Evolutionary conservation across 768 basidiomycete genomes (phyloP), one percentile per base, ranked within the genome.

Genomic region (Tulasnella sp.): DNA sequence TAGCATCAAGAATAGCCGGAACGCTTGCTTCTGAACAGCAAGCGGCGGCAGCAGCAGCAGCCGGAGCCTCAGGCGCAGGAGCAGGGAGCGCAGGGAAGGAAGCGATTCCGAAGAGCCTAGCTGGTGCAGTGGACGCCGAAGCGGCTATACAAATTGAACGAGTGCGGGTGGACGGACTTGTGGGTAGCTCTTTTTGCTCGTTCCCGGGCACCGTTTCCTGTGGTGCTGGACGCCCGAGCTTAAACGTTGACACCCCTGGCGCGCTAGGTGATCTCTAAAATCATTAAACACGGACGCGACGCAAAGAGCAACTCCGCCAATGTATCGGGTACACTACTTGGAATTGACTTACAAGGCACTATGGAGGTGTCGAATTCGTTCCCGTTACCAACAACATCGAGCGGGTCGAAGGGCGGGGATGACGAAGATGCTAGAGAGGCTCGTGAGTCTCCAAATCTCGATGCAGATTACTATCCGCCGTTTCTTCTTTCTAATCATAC

Each of bases 301-400:
- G 84, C 89, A 16, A 83, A 86, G 34, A 86, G 89, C 9, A 82
- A 87, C n/a, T 11, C n/a, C 14, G 29, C 59, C 29, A 86, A 86
- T 66, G 90, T 90, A 34, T 88, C 92, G 78, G 95, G 95, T 73
- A 84, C 95, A 72, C 81, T 98, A 67, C 84, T 98, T 71, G 95
- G 95, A 52, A 86, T 98, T 71, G 95, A 98, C 82, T 83, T 98
- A 40, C 94, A 96, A 80, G 94, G 95, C 3, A 85, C 86, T 62
- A 86, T 96, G 68, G 94, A 97, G 82, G 86, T 97, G 74, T 92
- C 92, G 74, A 95, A 95, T 82, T 91, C 90, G 47, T 95, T 96
- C 80, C 87, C 93, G 32, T 81, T 95, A 79, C 91, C 91, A 66
- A 85, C 89, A 29, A 62, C 36, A 1, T 7, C n/a, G 2, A 26